Conservation (phyloP, 495 filamentous ascomycete species). For the Echria macrotheca region DNA sequence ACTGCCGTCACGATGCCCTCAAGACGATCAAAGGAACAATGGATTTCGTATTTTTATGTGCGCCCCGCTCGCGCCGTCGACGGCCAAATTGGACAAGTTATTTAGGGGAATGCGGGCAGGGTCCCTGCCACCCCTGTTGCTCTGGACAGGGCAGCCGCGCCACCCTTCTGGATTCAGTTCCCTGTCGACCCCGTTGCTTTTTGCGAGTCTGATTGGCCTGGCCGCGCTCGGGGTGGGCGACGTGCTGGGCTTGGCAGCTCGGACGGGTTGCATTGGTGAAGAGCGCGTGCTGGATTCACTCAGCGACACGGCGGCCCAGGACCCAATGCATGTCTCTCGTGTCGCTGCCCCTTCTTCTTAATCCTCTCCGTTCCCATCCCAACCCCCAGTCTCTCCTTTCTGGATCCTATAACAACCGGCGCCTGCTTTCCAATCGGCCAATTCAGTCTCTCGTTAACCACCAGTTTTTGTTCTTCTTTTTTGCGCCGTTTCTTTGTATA, state of each 20-base stretch:
- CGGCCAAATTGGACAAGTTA: conserved; percentile 1
- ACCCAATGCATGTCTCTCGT: not conserved
- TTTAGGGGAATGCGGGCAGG: not conserved
- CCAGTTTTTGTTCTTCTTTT: conserved; percentile 3
- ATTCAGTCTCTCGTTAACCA: conserved; percentile 15
- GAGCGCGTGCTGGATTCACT: not conserved
- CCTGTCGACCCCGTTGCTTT: too few species aligned
- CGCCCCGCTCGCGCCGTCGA: too few species aligned
- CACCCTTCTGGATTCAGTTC: not conserved
- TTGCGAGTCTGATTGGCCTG: conserved; percentile 7
- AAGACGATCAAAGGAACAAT: too few species aligned
- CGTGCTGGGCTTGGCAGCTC: conserved; percentile 1
- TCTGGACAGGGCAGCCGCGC: not conserved
- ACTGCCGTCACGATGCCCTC: too few species aligned
- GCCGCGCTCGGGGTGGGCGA: not conserved
- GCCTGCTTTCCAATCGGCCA: not conserved
- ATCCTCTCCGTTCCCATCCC: conserved; percentile 2
- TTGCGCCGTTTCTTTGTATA: not conserved
- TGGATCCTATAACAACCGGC: conserved; percentile 3
- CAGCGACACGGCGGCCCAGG: not conserved
- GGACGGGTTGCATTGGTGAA: conserved; percentile 4
- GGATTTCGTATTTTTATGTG: not conserved
- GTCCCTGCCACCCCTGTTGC: not conserved
- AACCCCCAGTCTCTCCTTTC: not conserved
- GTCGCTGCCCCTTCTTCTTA: not conserved